Evolutionary conservation across 768 basidiomycete genomes (phyloP), one percentile per base, ranked within the genome.

Genomic region (Tephrocybe sp.): DNA sequence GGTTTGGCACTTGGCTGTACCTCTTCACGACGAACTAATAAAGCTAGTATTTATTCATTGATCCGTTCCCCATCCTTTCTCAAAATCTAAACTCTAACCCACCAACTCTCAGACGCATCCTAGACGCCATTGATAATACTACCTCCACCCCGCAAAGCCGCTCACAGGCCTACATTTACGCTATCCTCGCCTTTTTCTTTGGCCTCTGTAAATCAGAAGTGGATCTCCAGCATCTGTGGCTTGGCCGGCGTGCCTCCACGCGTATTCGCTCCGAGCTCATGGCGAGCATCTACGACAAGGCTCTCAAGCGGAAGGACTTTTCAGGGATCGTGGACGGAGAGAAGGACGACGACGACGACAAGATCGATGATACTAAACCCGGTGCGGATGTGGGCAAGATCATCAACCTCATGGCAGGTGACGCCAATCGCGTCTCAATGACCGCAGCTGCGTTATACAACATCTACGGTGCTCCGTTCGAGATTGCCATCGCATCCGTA

Each of bases 361-460:
- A 69, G 57, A 72, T 67, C 15, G 74, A 76, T 36, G 75, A 89
- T 28, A 80, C 84, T 1, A 85, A 81, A 56, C 78, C 86, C 0
- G 89, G 89, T 13, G 93, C 93, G 6, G 89, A 92, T 62, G 75
- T 89, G 9, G 93, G 92, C 12, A 93, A 94, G 64, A 90, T 95
- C 44, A 89, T 94, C 46, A 91, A 92, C 55, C 67, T 94, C 31
- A 95, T 95, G 90, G 83, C 87, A 13, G 83, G 80, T 7, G 89
- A 92, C 62, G 82, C 84, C 2, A 86, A 84, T 59, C 69, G 76
- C 41, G 75, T 80, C 49, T 69, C 80, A 3, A 73, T 74, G 68
- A 80, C 76, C 46, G 56, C 72, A 6, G 79, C 86, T 0, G 78
- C 74, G 2, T 62, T 74, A 43, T 89, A 87, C 59, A 80, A 84